phyloP scores from a whole-genome alignment of 2,329 filamentous ascomycete species.

The Plenodomus tracheiphilus region DNA sequence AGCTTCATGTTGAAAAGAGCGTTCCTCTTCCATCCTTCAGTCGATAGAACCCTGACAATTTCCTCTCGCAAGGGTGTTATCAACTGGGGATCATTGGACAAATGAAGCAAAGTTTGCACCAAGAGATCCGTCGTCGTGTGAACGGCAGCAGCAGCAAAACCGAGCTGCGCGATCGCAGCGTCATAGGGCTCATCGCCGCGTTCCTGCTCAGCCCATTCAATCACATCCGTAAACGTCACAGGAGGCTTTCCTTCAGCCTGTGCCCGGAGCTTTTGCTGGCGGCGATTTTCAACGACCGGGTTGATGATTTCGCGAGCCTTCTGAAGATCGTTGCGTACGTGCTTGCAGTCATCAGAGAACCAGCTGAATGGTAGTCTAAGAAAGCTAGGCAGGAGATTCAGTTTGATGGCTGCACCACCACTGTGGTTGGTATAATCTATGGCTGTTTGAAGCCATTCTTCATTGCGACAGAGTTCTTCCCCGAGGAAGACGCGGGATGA shows the following conservation, averaged over 20 bases:
- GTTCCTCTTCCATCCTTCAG: neutral
- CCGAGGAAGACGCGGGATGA: slow-evolving; percentile 39
- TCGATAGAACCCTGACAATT: neutral
- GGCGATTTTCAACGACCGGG: neutral
- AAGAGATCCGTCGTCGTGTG: slow-evolving; percentile 3
- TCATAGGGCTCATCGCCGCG: neutral
- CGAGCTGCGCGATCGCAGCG: neutral
- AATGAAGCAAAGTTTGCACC: neutral
- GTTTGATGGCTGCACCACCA: neutral
- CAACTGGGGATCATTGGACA: neutral
- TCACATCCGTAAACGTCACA: neutral
- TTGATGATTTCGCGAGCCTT: neutral
- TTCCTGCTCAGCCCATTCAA: slow-evolving; percentile 1
- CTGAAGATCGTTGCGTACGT: neutral
- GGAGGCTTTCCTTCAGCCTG: neutral
- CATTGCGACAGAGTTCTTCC: slow-evolving; percentile 40
- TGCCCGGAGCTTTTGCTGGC: neutral
- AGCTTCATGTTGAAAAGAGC: neutral
- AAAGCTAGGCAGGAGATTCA: neutral
- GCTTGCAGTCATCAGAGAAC: neutral
- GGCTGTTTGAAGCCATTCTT: slow-evolving; percentile 44
- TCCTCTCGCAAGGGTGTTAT: neutral
- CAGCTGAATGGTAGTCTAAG: neutral
- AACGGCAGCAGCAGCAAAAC: neutral
- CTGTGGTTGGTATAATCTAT: slow-evolving; percentile 33